Conservation (phyloP, 2,329 filamentous ascomycete species). For the Sordariomycetes sp. region DNA sequence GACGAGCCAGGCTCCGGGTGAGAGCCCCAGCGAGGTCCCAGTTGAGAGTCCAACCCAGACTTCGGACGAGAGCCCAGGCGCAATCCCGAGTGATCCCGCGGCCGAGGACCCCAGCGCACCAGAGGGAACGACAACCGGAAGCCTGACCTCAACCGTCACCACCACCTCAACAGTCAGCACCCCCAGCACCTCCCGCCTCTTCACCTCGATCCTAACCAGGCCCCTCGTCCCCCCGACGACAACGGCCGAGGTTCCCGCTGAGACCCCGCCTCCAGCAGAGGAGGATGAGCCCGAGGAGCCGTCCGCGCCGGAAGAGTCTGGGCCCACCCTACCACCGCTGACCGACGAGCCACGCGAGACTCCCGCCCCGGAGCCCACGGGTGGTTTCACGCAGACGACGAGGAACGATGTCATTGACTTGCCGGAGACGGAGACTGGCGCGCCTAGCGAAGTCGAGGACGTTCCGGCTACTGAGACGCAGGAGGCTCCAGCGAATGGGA, state of each 20-base stretch:
- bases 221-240: background rate
- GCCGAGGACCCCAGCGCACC: background rate
- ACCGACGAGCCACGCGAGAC: background rate
- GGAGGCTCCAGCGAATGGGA: background rate
- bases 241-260: too few relatives aligned
- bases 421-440: background rate
- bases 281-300: background rate
- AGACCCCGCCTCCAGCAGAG: background rate
- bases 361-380: background rate
- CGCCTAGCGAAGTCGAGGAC: background rate
- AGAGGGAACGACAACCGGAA: background rate
- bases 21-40: background rate
- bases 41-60: too few relatives aligned
- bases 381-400: background rate
- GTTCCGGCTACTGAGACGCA: background rate
- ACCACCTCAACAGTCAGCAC: background rate
- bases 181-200: background rate
- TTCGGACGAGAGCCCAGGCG: background rate
- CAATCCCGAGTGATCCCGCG: too few relatives aligned
- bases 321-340: background rate
- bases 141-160: slow-evolving; percentile 1
- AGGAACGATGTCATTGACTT: background rate
- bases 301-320: background rate
- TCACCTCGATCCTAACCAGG: background rate
- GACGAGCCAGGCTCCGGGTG: background rate